Evolutionary conservation across 2,329 filamentous ascomycete genomes (phyloP), one percentile per base, ranked within the genome.

Genomic region (Alternaria atra): DNA sequence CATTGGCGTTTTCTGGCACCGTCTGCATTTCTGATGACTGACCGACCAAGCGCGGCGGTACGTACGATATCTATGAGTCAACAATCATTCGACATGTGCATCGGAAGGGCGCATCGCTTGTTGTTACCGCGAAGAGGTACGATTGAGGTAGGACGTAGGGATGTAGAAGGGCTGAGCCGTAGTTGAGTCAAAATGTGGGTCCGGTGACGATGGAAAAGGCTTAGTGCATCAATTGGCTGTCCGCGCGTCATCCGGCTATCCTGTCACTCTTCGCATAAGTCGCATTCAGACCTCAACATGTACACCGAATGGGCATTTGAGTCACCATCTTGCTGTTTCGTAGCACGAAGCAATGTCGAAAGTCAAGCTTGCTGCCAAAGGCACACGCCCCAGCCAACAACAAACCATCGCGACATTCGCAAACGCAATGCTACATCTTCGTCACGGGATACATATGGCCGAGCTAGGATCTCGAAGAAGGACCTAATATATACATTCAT

Each of bases 31-130:
- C n/a, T 17, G 2, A 8, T 2, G 13, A 10, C 51, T 25, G 15
- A 10, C 2, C 34, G 23, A 15, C 47, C 23, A 57, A 29, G 42
- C 12, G 4, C 4, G 1, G 6, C 9, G 6, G 20, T 6, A 23
- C 29, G 46, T 13, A 42, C 25, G 8, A n/a, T 53, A 13, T 17
- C 3, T 1, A 5, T 25, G 43, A 37, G 43, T 55, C 29, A 44
- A 9, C 29, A 12, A 30, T 20, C 8, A 30, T n/a, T 13, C 42
- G 5, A 37, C 27, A 29, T 44, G 34, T 13, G 13, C 2, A 13
- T n/a, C 13, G 6, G 29, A 25, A 59, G 51, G 43, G 56, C n/a
- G 56, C 10, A 20, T 23, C 51, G 27, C 6, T 53, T n/a, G 23
- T 39, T 39, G 9, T 44, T 23, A 15, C 34, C 34, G 48, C 20